Base-by-base conservation (phyloP, 2,329 filamentous ascomycete genomes). In the Ophiosphaerella narmari region DNA sequence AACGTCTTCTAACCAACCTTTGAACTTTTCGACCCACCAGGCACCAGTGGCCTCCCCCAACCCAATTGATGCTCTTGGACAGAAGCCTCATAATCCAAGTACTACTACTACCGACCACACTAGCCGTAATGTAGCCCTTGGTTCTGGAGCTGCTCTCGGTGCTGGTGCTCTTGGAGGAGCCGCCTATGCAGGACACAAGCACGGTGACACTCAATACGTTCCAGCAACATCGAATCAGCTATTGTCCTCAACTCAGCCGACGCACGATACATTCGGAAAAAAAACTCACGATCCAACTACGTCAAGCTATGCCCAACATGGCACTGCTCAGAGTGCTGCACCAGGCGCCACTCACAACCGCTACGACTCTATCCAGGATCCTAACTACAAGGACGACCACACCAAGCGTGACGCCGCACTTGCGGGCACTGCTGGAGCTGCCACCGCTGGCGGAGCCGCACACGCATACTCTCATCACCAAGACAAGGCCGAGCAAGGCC, bases 401-500 rank as follows among this genome's bases (percentile, higher is more conserved):
- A 43, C 62, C 9, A 67, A 62, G 43, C 63, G 65, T 16, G 59
- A 72, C 33, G 57, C 63, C 4, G 63, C 66, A 3, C 44, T 63
- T 18, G 53, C 60, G 4, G 60, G 61, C 16, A 60, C 59, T 7
- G 60, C 57, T 29, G 65, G 50, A 21, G 60, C 56, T 31, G 67
- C 58, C 9, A 67, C 61, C 13, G 57, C 56, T 11, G 63, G 55
- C 4, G 68, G 65, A n/a, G 67, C 62, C 12, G 61, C 60, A 8
- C 66, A 71, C 42, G 65, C 58, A 3, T 54, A 64, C 40, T 63
- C 62, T 7, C 64, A 72, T 39, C 60, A 68, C 21, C 63, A 73
- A 32, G 54, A 59, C 12, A 63, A 68, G 13, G 66, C 65, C 43
- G 67, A 68, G 16, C 48, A 54, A 2, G 65, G 59, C 11, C 51